These are phyloP conservation scores for Populus deltoides DNA, from an alignment of 345 rosid species.

Conservation along the genomic window DNA sequence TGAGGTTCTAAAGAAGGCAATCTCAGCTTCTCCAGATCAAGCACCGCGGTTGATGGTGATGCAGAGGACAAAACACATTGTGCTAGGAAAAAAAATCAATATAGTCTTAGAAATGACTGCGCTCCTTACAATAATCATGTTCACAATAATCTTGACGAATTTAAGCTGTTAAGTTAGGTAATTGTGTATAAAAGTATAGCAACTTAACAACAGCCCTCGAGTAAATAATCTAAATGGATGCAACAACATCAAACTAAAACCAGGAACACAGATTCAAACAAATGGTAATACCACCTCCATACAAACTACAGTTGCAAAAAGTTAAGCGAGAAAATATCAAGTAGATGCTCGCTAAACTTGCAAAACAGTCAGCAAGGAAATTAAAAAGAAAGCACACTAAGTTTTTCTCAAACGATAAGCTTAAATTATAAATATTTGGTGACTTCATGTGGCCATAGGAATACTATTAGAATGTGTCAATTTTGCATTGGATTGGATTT, in stretches of 20 bases:
- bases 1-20: conserved; percentile 62
- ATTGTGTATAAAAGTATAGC: not conserved
- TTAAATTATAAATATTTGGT: not conserved
- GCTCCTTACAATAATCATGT: not conserved
- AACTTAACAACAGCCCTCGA: not conserved
- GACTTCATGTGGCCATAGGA: not conserved
- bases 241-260: not conserved
- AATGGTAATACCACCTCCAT: not conserved
- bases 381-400: not conserved
- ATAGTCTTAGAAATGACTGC: not conserved
- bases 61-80: conserved; percentile 72
- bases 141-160: not conserved
- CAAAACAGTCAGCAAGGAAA: not conserved
- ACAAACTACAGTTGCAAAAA: not conserved
- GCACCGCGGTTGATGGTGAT: conserved; percentile 45
- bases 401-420: not conserved
- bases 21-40: conserved; percentile 78
- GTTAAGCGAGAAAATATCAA: not conserved
- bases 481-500: not conserved
- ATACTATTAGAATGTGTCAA: not conserved
- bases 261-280: not conserved
- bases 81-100: conserved; percentile 38
- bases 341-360: not conserved
- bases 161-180: not conserved
- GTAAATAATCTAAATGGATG: conserved; percentile 1